Evolutionary conservation across 2,329 filamentous ascomycete species (phyloP).

Genomic region (Clonostachys sp.): DNA sequence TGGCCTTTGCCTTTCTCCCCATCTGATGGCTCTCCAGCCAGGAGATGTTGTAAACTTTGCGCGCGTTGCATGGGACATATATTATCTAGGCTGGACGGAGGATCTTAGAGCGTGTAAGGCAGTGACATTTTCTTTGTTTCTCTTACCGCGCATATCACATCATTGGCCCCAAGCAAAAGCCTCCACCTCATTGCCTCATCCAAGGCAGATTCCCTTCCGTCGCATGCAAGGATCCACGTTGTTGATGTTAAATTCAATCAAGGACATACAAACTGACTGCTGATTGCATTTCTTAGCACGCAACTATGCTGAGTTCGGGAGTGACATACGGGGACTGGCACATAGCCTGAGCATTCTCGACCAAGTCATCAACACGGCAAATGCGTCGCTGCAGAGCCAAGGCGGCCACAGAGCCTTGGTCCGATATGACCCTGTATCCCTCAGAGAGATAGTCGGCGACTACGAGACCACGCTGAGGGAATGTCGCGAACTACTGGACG

Average conservation of each 20-base stretch:
- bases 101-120: slow-evolving; percentile 13
- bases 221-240: background rate
- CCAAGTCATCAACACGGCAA: slow-evolving; percentile 17
- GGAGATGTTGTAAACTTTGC: slow-evolving; percentile 13
- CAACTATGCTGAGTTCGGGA: slow-evolving; percentile 24
- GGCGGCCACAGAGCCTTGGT: slow-evolving; percentile 9
- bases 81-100: slow-evolving; percentile 11
- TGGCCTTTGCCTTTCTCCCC: no score
- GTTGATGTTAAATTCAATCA: background rate
- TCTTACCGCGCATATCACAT: background rate
- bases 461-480: slow-evolving; percentile 21
- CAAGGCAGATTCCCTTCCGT: no score
- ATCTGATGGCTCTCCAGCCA: slow-evolving; percentile 3
- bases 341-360: slow-evolving; percentile 21
- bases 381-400: slow-evolving; percentile 14
- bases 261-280: background rate
- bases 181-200: background rate
- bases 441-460: slow-evolving; percentile 17
- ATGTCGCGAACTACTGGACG: slow-evolving; percentile 17
- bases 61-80: slow-evolving; percentile 13
- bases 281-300: slow-evolving; percentile 12
- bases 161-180: background rate
- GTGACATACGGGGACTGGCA: slow-evolving; percentile 19
- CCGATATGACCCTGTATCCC: slow-evolving; percentile 20
- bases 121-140: no score